Percentiles rank a stretch among this genome's conserved stretches.
Evolutionary conservation across 257 asterid genomes (phyloP).

Genomic region (Salvia hispanica): DNA sequence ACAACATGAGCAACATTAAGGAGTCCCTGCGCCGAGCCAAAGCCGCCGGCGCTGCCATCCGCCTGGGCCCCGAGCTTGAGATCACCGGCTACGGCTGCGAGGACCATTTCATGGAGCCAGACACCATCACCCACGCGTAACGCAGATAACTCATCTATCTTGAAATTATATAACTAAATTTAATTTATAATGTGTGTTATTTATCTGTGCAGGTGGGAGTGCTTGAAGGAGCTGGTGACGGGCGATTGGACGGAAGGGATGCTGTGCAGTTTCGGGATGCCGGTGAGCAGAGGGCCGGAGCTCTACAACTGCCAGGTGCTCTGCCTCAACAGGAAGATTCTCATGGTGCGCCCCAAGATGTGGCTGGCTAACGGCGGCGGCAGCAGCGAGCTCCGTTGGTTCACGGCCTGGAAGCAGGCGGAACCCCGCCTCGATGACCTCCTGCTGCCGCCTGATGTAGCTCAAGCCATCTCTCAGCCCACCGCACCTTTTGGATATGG

Average conservation of each 20-base stretch:
- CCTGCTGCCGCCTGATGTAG: constrained; percentile 57
- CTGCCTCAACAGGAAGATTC: constrained; percentile 68
- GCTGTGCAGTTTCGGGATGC: constrained; percentile 84
- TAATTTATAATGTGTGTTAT: no score
- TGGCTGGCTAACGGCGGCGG: constrained; percentile 82
- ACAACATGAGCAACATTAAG: constrained; percentile 66
- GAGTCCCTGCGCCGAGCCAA: constrained; percentile 60
- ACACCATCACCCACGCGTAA: constrained; percentile 64
- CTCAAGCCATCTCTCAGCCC: constrained; percentile 58
- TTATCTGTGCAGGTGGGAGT: constrained; percentile 68
- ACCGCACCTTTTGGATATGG: constrained; percentile 86
- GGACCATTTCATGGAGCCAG: constrained; percentile 79
- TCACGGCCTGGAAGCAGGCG: constrained; percentile 83
- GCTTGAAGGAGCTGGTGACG: constrained; percentile 64
- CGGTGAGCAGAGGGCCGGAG: constrained; percentile 67
- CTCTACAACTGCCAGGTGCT: constrained; percentile 77
- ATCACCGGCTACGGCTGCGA: constrained; percentile 83
- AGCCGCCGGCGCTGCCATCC: constrained; percentile 64
- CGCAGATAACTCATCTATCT: no score
- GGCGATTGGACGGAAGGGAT: constrained; percentile 84
- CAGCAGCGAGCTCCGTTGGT: constrained; percentile 72
- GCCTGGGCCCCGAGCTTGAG: constrained; percentile 89
- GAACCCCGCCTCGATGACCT: constrained; percentile 55
- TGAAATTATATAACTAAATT: no score
- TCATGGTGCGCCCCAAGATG: constrained; percentile 86